phyloP scores from a whole-genome alignment of 2,329 filamentous ascomycete species.

The Talaromyces sp. region DNA sequence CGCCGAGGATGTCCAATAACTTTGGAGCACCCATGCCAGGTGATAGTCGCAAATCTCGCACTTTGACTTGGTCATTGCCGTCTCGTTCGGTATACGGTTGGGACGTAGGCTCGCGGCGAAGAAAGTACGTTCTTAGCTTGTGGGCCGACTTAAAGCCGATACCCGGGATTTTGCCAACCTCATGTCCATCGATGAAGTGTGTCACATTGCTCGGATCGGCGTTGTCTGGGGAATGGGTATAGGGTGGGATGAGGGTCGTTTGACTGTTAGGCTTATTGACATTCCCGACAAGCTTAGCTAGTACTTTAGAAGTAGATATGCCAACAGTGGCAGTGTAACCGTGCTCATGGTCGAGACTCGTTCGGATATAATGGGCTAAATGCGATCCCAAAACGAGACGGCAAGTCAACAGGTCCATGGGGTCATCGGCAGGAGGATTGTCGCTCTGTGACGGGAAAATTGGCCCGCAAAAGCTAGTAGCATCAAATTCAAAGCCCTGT shows the following conservation, averaged over 20 bases:
- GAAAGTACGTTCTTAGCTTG: conserved; percentile 57
- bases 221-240: conserved; percentile 25
- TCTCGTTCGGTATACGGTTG: conserved; percentile 27
- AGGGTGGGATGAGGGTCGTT: conserved; percentile 71
- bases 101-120: conserved; percentile 35
- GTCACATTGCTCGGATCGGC: conserved; percentile 47
- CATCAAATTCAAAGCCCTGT: conserved; percentile 73
- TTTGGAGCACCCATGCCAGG: conserved; percentile 57
- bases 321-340: conserved; percentile 86
- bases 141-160: conserved; percentile 76
- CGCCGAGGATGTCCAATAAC: conserved; percentile 64
- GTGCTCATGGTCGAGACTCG: conserved; percentile 64
- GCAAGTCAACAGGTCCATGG: conserved; percentile 37
- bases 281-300: conserved; percentile 79
- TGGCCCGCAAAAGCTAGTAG: conserved; percentile 60
- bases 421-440: conserved; percentile 5
- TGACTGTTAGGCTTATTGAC: conserved; percentile 82
- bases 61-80: conserved; percentile 54
- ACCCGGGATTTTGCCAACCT: conserved; percentile 75
- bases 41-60: conserved; percentile 58
- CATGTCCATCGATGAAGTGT: conserved; percentile 67
- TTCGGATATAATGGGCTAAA: conserved; percentile 67
- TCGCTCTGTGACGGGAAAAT: conserved; percentile 41
- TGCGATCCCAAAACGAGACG: conserved; percentile 74
- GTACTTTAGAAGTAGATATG: conserved; percentile 77